Evolutionary conservation across 2,329 filamentous ascomycete species (phyloP), one percentile per base, ranked within the genome.

Genomic region (Karstenula rhodostoma): DNA sequence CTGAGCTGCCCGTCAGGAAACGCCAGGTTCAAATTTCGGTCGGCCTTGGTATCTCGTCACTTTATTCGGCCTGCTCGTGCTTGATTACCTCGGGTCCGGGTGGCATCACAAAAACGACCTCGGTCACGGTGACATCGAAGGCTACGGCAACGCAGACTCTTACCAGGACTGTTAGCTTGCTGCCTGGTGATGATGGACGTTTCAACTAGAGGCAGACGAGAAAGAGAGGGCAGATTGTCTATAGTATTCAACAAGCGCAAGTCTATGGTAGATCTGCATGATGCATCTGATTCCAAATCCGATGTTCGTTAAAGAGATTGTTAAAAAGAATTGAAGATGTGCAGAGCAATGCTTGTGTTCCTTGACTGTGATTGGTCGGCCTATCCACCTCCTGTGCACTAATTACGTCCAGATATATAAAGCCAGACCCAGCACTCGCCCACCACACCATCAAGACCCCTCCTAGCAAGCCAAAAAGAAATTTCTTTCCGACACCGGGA

Each of bases 31-130:
- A 65, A 42, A 73, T 75, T 50, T 69, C 70, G n/a, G 60, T 75
- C 33, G 65, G 61, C 7, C 62, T 73, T 32, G 65, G 67, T 15
- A 52, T 61, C 13, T 61, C 66, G 1, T 43, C 47, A 25, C 66
- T 73, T 48, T 67, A 66, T 2, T 69, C 66, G n/a, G 73, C 73
- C 10, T 75, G 73, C 58, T 72, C 69, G 25, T 75, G 73, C 48
- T 65, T 73, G n/a, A 74, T 75, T 46, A 72, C 69, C 0, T 61
- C 56, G 15, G 73, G 66, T 2, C 70, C 70, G 12, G 71, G 67
- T 4, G 65, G 61, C 35, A 65, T 64, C 22, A 74, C 72, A 4
- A 71, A 65, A 29, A 73, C 70, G 6, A 63, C 57, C n/a, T 65
- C 62, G 12, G 54, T 58, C 17, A 73, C 70, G 33, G 42, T 58